phyloP scores from a whole-genome alignment of 1,284 basidiomycete species.

The Phellopilus nigrolimitatus region DNA sequence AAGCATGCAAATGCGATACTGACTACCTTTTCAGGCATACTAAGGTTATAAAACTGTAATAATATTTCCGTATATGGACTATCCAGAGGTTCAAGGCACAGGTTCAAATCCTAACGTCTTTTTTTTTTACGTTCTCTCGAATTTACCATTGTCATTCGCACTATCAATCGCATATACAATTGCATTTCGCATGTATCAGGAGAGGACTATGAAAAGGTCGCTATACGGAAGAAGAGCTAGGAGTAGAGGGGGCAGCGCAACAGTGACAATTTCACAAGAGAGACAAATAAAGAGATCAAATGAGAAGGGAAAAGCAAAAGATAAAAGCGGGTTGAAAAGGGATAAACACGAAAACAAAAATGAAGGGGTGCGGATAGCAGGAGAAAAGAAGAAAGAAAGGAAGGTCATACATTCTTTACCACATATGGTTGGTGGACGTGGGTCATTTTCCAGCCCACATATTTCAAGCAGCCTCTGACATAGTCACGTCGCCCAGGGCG shows the following conservation, averaged over 20 bases:
- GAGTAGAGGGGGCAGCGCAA: neutral
- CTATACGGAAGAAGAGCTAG: neutral
- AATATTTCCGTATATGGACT: no score
- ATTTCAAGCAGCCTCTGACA: constrained; percentile 15
- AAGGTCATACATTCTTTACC: constrained; percentile 7
- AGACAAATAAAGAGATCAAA: constrained; percentile 1
- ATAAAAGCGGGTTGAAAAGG: no score
- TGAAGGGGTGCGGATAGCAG: neutral
- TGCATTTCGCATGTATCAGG: neutral
- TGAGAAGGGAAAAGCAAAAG: neutral
- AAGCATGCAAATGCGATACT: neutral
- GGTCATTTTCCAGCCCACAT: neutral
- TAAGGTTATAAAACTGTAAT: no score
- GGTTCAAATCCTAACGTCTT: no score
- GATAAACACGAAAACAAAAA: neutral
- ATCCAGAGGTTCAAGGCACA: no score
- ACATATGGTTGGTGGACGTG: neutral
- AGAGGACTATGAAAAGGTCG: neutral
- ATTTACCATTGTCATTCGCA: no score
- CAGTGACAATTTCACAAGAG: neutral
- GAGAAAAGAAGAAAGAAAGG: constrained; percentile 1
- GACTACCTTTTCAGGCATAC: no score
- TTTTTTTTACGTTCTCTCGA: no score
- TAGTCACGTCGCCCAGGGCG: constrained; percentile 16
- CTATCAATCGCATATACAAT: no score